Evolutionary conservation across 2,329 filamentous ascomycete genomes (phyloP), one percentile per base, ranked within the genome.

Genomic region (Claviceps pazoutovae): DNA sequence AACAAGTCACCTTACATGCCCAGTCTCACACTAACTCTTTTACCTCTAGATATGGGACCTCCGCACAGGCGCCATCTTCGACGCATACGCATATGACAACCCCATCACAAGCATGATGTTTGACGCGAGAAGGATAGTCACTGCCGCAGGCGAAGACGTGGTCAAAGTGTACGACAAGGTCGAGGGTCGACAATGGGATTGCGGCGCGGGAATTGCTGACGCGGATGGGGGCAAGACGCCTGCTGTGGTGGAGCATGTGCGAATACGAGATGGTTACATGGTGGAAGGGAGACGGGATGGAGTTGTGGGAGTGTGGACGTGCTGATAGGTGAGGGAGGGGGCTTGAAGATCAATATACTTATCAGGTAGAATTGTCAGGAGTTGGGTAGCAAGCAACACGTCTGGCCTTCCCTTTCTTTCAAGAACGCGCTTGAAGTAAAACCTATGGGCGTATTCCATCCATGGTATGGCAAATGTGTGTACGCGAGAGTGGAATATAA

Each of bases 101-200:
- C 82, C 90, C 0, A 80, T 98, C 53, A 95, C 89, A 36, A 88
- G 84, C 73, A 95, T 97, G 89, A 95, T 94, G 84, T 98, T 98
- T 65, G 93, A 98, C 68, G 72, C 80, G 14, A 83, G 90, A 50
- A 82, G 90, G 49, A 98, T 98, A 58, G 89, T 93, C 37, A 81
- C 86, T 50, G 91, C 93, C 2, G 89, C 89, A 0, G 87, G 90
- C 43, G 93, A 97, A 67, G 83, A 89, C 61, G 88, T 97, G 23
- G 90, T 93, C 60, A 98, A 98, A 71, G 86, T 98, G 54, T 98
- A 97, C 71, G 93, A 98, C 71, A 97, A 97, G 75, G 84, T 88
- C 3, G 93, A 98, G 64, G 89, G 89, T 42, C 76, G 88, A 55
- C 93, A 97, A 68, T 98, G 93, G 93, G 88, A 95, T 66, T 96